phyloP scores from a whole-genome alignment of 2,329 filamentous ascomycete genomes.

The Pezicula neosporulosa region DNA sequence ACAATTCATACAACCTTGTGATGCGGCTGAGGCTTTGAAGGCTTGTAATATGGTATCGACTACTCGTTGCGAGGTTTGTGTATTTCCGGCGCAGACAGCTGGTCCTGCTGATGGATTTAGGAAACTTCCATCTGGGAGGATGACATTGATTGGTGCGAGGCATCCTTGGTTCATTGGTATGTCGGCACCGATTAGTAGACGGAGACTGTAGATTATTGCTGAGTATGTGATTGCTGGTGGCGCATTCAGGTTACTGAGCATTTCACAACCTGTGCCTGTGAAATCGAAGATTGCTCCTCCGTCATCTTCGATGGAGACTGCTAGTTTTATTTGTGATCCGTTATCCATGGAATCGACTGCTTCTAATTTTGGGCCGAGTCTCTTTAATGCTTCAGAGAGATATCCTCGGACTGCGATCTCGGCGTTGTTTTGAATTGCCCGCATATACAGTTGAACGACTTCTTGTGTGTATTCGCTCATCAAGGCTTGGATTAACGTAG shows the following conservation, averaged over 20 bases:
- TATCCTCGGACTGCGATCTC: conserved; percentile 65
- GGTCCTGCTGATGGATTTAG: conserved; percentile 70
- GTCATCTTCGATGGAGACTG: conserved; percentile 66
- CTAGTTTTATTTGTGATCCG: conserved; percentile 69
- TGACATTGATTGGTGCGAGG: conserved; percentile 68
- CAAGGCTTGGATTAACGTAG: conserved; percentile 62
- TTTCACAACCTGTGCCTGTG: conserved; percentile 69
- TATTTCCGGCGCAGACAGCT: conserved; percentile 78
- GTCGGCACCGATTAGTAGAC: conserved; percentile 72
- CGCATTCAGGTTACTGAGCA: conserved; percentile 73
- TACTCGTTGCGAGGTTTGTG: conserved; percentile 72
- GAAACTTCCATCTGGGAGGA: conserved; percentile 65
- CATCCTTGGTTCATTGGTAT: conserved; percentile 87
- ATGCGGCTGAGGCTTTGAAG: conserved; percentile 72
- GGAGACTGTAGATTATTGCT: conserved; percentile 79
- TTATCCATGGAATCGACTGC: conserved; percentile 82
- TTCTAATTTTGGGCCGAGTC: conserved; percentile 61
- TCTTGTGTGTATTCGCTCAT: conserved; percentile 73
- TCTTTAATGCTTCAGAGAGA: conserved; percentile 64
- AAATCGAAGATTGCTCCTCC: conserved; percentile 76
- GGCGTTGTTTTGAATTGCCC: conserved; percentile 73
- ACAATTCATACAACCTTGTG: conserved; percentile 77
- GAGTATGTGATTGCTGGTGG: conserved; percentile 76
- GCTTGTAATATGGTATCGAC: conserved; percentile 78
- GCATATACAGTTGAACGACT: conserved; percentile 67